Evolutionary conservation across 1,284 basidiomycete genomes (phyloP).

Genomic region (Austroboletus novae-zelandiae): DNA sequence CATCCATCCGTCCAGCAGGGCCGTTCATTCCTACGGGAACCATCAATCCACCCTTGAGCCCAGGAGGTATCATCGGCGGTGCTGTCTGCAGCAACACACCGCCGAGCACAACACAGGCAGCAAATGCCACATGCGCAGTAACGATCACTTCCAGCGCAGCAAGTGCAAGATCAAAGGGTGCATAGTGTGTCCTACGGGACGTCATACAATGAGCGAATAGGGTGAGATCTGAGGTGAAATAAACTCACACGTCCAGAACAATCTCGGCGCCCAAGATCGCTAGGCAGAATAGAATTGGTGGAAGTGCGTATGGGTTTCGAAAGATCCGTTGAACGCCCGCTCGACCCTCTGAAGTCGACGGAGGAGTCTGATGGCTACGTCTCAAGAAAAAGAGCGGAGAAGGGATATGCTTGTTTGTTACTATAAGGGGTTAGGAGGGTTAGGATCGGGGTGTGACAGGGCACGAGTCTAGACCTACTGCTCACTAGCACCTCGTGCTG

Average conservation of each 20-base stretch:
- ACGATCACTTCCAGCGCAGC: conserved; percentile 71
- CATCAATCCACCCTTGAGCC: conserved; percentile 10
- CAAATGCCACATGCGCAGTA: conserved; percentile 81
- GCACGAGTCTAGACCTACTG: conserved; percentile 19
- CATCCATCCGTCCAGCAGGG: conserved; percentile 51
- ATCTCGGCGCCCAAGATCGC: conserved; percentile 31
- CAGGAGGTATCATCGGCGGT: conserved; percentile 44
- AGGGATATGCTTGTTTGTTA: conserved; percentile 31
- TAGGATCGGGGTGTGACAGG: neutral
- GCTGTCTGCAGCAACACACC: conserved; percentile 86
- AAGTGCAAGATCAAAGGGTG: conserved; percentile 69
- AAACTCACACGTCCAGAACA: conserved; percentile 31
- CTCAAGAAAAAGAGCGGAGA: conserved; percentile 23
- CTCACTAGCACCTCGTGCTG: conserved; percentile 33
- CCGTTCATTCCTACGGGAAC: conserved; percentile 5
- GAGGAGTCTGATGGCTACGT: conserved; percentile 2
- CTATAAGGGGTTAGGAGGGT: conserved; percentile 13
- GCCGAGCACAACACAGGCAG: conserved; percentile 75
- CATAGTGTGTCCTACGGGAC: conserved; percentile 51
- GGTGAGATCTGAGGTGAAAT: neutral
- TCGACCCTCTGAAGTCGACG: conserved; percentile 1
- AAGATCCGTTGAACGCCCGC: conserved; percentile 20
- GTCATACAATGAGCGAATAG: neutral
- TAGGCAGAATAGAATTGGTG: conserved; percentile 34
- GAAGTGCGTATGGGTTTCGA: conserved; percentile 31